Evolutionary conservation across 768 basidiomycete species (phyloP), one percentile per base, ranked within the genome.

Genomic region (Leucogyrophana mollusca): DNA sequence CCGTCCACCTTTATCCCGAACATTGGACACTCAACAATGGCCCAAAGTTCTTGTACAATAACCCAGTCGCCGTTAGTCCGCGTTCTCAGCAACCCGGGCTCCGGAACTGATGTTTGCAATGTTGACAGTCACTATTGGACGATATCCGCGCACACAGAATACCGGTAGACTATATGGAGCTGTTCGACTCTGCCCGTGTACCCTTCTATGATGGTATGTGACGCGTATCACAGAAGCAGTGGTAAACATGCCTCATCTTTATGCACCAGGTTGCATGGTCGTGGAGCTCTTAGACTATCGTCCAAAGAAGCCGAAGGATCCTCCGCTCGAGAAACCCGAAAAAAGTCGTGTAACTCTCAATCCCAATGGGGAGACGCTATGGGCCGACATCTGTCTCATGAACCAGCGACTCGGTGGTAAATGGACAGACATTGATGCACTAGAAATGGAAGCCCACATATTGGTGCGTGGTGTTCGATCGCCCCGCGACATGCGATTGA

Each of bases 1-100:
- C 83, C 9, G 78, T 93, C 4, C 83, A 90, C 55, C 73, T 93
- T 34, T 76, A 89, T 65, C 75, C 79, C 20, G 90, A 91, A 57
- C 73, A 88, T 62, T 93, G 90, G 90, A 78, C 81, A 3, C 73
- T 93, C 38, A 92, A 92, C 59, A 82, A 79, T 49, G 85, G 87
- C 34, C 79, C 83, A 55, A 90, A 89, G 73, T 90, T 89, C 61
- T 69, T 85, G 46, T 90, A 92, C 63, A 85, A 86, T 58, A 82
- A 83, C 60, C 88, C 80, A 54, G 79, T 86, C 50, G 86, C 89
- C 35, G 77, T 79, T 33, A 40, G 71, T 40, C 20, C 17, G n/a
- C 42, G 33, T 36, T 39, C 39, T 36, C n/a, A 35, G 20, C 33
- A n/a, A 21, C 30, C 6, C 34, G 22, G n/a, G 14, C 16, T 32